phyloP scores from a whole-genome alignment of 768 basidiomycete species.

The Amylocystis lapponica region DNA sequence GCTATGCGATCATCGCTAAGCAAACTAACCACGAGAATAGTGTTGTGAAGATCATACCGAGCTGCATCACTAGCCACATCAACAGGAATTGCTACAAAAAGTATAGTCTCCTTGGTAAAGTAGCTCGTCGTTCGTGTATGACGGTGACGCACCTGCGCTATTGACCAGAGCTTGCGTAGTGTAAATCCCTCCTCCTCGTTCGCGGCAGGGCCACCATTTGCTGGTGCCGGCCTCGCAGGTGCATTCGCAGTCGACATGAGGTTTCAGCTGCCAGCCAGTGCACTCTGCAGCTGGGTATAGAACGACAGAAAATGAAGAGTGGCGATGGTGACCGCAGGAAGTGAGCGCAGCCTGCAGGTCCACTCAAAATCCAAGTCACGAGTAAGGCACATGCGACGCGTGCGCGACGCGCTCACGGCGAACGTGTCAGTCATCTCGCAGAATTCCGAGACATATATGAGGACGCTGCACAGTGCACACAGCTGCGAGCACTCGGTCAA shows the following conservation, averaged over 20 bases:
- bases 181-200: conserved; percentile 32
- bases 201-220: conserved; percentile 14
- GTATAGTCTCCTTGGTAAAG: conserved; percentile 7
- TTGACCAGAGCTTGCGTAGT: conserved; percentile 29
- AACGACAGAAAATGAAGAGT: too few relatives aligned
- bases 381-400: too few relatives aligned
- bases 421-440: too few relatives aligned
- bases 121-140: background rate
- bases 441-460: too few relatives aligned
- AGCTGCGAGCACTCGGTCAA: too few relatives aligned
- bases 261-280: background rate
- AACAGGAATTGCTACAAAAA: conserved; percentile 62
- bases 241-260: too few relatives aligned
- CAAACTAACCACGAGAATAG: background rate
- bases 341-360: too few relatives aligned
- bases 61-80: conserved; percentile 59
- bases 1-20: conserved; percentile 29
- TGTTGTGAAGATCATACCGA: conserved; percentile 37
- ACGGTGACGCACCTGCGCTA: conserved; percentile 37
- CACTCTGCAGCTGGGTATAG: too few relatives aligned
- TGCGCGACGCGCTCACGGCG: too few relatives aligned
- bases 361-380: too few relatives aligned
- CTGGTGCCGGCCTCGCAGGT: conserved; percentile 12
- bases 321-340: too few relatives aligned
- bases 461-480: too few relatives aligned